phyloP scores from a whole-genome alignment of 257 asterid species.

The Perilla frutescens region DNA sequence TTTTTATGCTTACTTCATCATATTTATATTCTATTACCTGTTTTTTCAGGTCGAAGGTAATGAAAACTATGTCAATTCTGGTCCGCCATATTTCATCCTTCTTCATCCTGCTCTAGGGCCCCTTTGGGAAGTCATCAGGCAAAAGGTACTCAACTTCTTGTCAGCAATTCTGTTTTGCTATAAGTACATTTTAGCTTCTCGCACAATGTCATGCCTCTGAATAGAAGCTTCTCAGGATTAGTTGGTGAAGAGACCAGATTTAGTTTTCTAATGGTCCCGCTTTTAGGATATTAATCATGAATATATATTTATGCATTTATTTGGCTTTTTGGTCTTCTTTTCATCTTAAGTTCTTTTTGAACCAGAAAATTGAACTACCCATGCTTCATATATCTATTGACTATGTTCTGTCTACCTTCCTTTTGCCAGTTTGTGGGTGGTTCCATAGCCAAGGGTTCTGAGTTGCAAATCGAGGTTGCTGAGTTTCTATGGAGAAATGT shows the following conservation, averaged over 20 bases:
- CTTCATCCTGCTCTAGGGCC: conserved; percentile 99
- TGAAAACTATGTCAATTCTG: conserved; percentile 75
- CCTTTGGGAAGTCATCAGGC: conserved; percentile 93
- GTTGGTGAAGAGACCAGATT: conserved; percentile 29
- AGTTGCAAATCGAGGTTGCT: conserved; percentile 87
- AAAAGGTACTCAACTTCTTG: conserved; percentile 61
- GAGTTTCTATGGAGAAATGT: conserved; percentile 95
- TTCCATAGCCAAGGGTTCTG: conserved; percentile 86
- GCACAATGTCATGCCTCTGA: conserved; percentile 20
- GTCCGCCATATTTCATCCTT: conserved; percentile 91
- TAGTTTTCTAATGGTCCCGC: conserved; percentile 26
- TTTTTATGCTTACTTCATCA: neutral
- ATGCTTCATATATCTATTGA: conserved; percentile 15
- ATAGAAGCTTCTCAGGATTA: conserved; percentile 27
- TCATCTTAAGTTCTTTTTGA: conserved; percentile 20
- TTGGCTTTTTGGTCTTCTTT: neutral
- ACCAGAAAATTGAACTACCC: neutral
- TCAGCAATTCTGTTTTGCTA: conserved; percentile 27
- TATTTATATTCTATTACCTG: conserved; percentile 27
- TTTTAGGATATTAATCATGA: neutral
- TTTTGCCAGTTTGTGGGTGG: conserved; percentile 82
- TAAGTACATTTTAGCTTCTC: conserved; percentile 26
- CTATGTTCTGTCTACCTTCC: conserved; percentile 33
- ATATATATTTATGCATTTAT: neutral
- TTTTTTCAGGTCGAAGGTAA: conserved; percentile 71